Percentiles rank a stretch among this genome's conserved stretches.
phyloP scores from a whole-genome alignment of 2,329 filamentous ascomycete genomes.

The Trichoderma aggressivum region DNA sequence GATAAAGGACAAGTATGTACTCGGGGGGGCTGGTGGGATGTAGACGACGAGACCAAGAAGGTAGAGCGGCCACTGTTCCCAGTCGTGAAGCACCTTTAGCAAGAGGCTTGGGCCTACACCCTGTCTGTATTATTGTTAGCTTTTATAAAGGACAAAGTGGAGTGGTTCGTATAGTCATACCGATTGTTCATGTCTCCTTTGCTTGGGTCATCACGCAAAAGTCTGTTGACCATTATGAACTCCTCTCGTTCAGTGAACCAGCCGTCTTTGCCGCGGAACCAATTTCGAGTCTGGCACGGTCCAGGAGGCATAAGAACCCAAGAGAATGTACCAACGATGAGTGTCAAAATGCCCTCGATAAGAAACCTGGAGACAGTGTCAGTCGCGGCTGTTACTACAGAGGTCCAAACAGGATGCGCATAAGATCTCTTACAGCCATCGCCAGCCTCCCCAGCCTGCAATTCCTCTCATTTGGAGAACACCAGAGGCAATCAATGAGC shows the following conservation, averaged over 20 bases:
- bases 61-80: conserved; percentile 55
- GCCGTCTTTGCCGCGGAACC: conserved; percentile 52
- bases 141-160: too few relatives aligned
- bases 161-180: conserved; percentile 3
- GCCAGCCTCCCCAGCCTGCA: conserved; percentile 34
- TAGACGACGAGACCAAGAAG: conserved; percentile 45
- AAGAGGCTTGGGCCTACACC: conserved; percentile 47
- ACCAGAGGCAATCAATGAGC: conserved; percentile 28
- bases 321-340: conserved; percentile 42
- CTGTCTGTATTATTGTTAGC: conserved; percentile 28
- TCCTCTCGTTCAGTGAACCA: conserved; percentile 58
- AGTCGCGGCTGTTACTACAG: conserved; percentile 43
- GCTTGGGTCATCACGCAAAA: conserved; percentile 53
- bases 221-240: conserved; percentile 56
- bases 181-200: conserved; percentile 55
- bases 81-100: conserved; percentile 51
- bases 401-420: background rate
- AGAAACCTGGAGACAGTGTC: conserved; percentile 19
- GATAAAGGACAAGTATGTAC: conserved; percentile 51
- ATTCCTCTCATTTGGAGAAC: conserved; percentile 31
- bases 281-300: conserved; percentile 49
- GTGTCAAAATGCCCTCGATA: conserved; percentile 44
- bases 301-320: conserved; percentile 46
- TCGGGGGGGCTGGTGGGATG: conserved; percentile 45
- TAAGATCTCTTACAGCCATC: conserved; percentile 21